Conservation (phyloP, 805 yeast species). For the Saturnispora mendoncae region DNA sequence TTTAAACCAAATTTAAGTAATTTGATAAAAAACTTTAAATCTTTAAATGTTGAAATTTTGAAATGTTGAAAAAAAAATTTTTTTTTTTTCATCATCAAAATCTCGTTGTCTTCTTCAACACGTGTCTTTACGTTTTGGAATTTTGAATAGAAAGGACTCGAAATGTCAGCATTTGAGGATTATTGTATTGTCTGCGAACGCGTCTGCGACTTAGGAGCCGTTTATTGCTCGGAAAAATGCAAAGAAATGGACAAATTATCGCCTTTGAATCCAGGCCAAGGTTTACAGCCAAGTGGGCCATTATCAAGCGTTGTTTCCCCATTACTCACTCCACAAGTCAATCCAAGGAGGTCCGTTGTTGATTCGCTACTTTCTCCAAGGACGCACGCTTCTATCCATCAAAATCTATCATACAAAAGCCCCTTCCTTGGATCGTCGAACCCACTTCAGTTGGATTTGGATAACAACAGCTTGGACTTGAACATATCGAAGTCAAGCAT, state of each 20-base stretch:
- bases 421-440: conserved; percentile 22
- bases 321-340: conserved; percentile 24
- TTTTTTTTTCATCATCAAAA: too few species aligned
- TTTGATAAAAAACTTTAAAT: too few species aligned
- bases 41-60: too few species aligned
- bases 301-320: conserved; percentile 23
- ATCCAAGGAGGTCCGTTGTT: conserved; percentile 11
- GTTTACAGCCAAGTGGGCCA: conserved; percentile 10
- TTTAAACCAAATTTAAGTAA: too few species aligned
- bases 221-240: conserved; percentile 29
- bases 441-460: conserved; percentile 20
- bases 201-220: conserved; percentile 25
- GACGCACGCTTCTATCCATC: conserved; percentile 9
- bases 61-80: too few species aligned
- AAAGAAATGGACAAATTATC: conserved; percentile 23
- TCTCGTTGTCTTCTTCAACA: conserved; percentile 13
- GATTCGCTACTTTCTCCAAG: conserved; percentile 20
- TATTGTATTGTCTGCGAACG: conserved; percentile 31
- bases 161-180: conserved; percentile 35
- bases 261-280: conserved; percentile 18
- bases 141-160: too few species aligned
- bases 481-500: conserved; percentile 13
- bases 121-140: neutral
- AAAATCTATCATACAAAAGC: conserved; percentile 26
- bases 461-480: conserved; percentile 25